phyloP scores from a whole-genome alignment of 106 monocot genomes.

The Acanthochlamys bracteata region DNA sequence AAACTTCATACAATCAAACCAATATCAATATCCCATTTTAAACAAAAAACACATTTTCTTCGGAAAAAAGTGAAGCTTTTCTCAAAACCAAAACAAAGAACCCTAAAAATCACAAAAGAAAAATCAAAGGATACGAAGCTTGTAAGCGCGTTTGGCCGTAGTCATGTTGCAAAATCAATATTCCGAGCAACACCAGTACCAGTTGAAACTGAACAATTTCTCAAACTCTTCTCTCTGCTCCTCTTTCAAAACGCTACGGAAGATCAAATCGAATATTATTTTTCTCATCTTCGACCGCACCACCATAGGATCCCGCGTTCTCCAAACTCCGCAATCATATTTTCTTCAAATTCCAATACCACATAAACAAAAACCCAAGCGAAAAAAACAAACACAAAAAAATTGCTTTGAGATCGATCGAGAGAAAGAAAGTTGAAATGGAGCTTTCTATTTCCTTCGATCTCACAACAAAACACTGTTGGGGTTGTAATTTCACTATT shows the following conservation, averaged over 20 bases:
- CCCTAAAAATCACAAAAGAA: neutral
- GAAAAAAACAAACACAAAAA: conserved; percentile 1
- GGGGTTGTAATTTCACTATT: neutral
- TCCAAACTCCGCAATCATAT: neutral
- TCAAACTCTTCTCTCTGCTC: neutral
- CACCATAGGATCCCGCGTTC: conserved; percentile 1
- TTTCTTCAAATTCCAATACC: neutral
- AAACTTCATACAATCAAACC: neutral
- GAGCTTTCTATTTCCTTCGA: conserved; percentile 5
- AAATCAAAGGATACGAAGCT: conserved; percentile 13
- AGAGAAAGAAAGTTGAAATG: neutral
- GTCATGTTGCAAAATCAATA: neutral
- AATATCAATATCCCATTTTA: neutral
- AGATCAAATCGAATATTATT: neutral
- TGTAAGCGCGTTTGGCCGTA: conserved; percentile 12
- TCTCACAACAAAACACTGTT: neutral
- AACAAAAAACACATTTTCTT: neutral
- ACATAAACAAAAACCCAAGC: no score
- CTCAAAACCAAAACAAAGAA: neutral
- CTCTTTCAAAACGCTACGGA: neutral
- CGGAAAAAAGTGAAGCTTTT: no score
- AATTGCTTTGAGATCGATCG: neutral
- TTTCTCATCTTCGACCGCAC: neutral
- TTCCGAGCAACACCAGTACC: neutral
- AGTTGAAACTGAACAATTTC: neutral